Percentiles rank a stretch among this genome's conserved stretches.
phyloP scores from a whole-genome alignment of 352 stramenopile genomes.

The Phytophthora litchii region DNA sequence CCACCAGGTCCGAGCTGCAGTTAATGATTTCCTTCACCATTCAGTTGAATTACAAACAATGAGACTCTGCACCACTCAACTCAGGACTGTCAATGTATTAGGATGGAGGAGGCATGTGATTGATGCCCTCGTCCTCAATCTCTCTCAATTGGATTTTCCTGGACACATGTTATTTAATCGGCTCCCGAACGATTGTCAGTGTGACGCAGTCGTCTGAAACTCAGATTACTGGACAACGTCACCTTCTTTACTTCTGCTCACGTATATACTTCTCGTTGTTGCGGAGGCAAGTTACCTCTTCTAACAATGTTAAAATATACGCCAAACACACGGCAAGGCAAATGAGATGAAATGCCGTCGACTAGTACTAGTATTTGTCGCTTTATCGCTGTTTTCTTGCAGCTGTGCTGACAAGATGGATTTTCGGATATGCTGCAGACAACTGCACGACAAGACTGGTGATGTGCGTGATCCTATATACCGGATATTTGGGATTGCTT shows the following conservation, averaged over 20 bases:
- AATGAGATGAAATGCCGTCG: too few relatives aligned
- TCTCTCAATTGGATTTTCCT: neutral
- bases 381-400: neutral
- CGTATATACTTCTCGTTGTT: too few relatives aligned
- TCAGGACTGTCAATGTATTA: neutral
- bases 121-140: too few relatives aligned
- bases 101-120: neutral
- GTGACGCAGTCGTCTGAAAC: neutral
- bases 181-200: conserved; percentile 1
- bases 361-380: too few relatives aligned
- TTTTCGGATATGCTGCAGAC: neutral
- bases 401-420: neutral
- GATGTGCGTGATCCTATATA: neutral
- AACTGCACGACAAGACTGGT: neutral
- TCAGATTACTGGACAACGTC: too few relatives aligned
- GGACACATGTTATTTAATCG: neutral
- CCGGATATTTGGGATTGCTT: too few relatives aligned
- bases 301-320: too few relatives aligned
- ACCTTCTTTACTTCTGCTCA: too few relatives aligned
- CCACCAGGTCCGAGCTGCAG: neutral
- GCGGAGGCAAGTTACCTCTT: too few relatives aligned
- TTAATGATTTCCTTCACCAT: neutral
- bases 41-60: too few relatives aligned
- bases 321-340: too few relatives aligned
- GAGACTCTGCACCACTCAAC: too few relatives aligned